Percentiles rank a stretch among this genome's conserved stretches.
These are phyloP conservation scores for Puccinellia tenuiflora DNA, from an alignment of 176 grass and related monocot species.

Conservation along the genomic window DNA sequence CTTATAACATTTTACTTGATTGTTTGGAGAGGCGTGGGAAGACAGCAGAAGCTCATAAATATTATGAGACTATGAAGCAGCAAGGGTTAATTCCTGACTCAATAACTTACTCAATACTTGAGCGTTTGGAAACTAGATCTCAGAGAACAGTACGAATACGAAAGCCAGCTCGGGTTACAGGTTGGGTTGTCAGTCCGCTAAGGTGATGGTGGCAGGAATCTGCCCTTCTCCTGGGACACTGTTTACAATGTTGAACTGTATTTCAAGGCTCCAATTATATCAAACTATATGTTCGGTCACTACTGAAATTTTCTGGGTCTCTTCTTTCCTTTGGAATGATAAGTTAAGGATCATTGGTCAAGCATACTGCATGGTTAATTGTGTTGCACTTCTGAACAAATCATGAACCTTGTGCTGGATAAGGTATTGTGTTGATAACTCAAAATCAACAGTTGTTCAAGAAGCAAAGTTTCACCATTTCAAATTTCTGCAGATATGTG, in stretches of 20 bases:
- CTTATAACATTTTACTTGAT: constrained; percentile 96
- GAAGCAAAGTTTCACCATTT: not conserved
- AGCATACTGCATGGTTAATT: not conserved
- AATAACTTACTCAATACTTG: constrained; percentile 89
- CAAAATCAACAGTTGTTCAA: not conserved
- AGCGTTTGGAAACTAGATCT: constrained; percentile 61
- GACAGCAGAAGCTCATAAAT: constrained; percentile 55
- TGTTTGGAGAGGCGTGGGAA: constrained; percentile 74
- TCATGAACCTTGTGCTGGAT: not conserved
- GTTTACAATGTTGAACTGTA: not conserved
- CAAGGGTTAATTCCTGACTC: constrained; percentile 72
- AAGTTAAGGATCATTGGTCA: not conserved
- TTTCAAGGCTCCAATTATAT: not conserved
- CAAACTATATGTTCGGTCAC: not conserved
- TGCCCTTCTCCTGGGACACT: constrained; percentile 3
- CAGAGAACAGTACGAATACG: constrained; percentile 52
- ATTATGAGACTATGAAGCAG: constrained; percentile 68
- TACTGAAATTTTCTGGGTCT: not conserved
- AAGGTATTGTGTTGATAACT: not conserved
- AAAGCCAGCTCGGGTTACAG: constrained; percentile 41
- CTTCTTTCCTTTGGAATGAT: not conserved
- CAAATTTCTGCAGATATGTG: not conserved
- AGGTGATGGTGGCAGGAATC: constrained; percentile 24
- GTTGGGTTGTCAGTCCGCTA: constrained; percentile 84
- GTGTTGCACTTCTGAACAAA: not conserved